phyloP scores from a whole-genome alignment of 164 flowering plant species.

The grape (Vitis vinifera) region ASM3070453v1 NC_081808.1:21655001-21655500 shows the following conservation, averaged over 20 bases:
- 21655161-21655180: not conserved
- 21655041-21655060: too few species aligned
- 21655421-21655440: not conserved
- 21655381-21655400: not conserved
- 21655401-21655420: not conserved
- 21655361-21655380: not conserved
- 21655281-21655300: constrained; percentile 76
- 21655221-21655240: constrained; percentile 79
- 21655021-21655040: too few species aligned
- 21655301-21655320: not conserved
- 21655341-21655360: not conserved
- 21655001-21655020: too few species aligned
- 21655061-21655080: too few species aligned
- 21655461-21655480: constrained; percentile 60
- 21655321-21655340: too few species aligned
- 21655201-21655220: constrained; percentile 9
- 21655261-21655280: constrained; percentile 87
- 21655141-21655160: not conserved
- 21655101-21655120: not conserved
- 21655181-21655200: not conserved
- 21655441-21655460: constrained; percentile 64
- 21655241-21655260: constrained; percentile 75
- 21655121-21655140: not conserved
- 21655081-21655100: too few species aligned
- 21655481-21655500: constrained; percentile 71